Base-by-base conservation (phyloP, 2,329 filamentous ascomycete genomes). In the Macrophomina tecta region DNA sequence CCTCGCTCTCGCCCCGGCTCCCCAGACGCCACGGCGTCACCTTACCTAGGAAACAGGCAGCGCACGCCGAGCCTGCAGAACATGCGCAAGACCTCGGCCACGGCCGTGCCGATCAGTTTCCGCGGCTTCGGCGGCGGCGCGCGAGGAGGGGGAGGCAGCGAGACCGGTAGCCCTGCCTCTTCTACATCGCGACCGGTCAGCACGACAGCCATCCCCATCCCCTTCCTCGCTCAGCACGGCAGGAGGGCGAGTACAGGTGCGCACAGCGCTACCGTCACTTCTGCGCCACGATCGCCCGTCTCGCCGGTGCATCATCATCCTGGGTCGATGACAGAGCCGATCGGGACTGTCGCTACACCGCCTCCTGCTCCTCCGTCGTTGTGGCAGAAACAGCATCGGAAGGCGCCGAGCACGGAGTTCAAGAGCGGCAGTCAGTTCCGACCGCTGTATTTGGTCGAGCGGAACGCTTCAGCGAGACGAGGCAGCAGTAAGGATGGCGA, bases 361-460 rank as follows among this genome's bases (percentile, higher is more conserved):
- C 38, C 18, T 11, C 23, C 23, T 23, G 23, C 48, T 11, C 32
- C 23, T 14, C 28, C 40, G 4, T 23, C 40, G 9, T 23, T 38
- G 6, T 32, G 40, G 40, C 71, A 75, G n/a, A 74, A 76, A 12
- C 79, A 82, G 38, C 82, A 83, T 68, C 76, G 77, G 53, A 82
- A 84, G 42, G 78, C 81, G 0, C 80, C 78, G 63, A 87, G 85
- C 0, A 79, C 80, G 4, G 84, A 87, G 69, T 86, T 86, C 73
- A 82, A 80, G 68, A 9, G 28, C 51, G 79, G 78, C 52, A 86
- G 80, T 69, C 92, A 95, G 74, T 90, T 94, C 73, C 89, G 91
- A 71, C 94, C 94, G 0, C 81, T 97, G 8, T 94, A 91, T 78
- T 88, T 97, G 28, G 87, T 97, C 6, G 91, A 96, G 76, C 88